These are phyloP conservation scores for Antrodiella citrinella DNA, from an alignment of 768 basidiomycete genomes.

Conservation along the genomic window DNA sequence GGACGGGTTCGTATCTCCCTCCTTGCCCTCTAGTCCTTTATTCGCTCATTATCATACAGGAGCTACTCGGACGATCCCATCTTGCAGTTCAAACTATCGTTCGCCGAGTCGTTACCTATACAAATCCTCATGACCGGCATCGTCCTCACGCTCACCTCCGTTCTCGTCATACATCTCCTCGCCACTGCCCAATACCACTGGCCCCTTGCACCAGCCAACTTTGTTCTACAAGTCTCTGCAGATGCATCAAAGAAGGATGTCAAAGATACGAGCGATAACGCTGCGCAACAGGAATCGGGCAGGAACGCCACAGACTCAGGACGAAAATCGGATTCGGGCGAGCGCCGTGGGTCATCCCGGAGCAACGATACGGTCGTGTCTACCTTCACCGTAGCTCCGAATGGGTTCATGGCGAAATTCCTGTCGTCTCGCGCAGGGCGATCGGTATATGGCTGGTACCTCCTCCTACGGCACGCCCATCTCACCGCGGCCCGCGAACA, in stretches of 20 bases:
- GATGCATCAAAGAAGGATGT: too few species aligned
- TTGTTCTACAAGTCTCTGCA: constrained; percentile 78
- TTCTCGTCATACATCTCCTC: constrained; percentile 85
- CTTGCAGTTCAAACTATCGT: constrained; percentile 66
- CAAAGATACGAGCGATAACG: too few species aligned
- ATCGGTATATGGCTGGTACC: constrained; percentile 46
- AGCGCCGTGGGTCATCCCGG: too few species aligned
- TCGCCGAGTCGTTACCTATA: constrained; percentile 82
- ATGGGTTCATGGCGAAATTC: constrained; percentile 2
- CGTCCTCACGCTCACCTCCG: constrained; percentile 72
- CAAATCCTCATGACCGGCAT: constrained; percentile 85
- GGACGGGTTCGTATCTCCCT: not conserved
- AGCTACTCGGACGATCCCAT: constrained; percentile 55
- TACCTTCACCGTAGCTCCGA: not conserved
- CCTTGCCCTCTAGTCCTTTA: too few species aligned
- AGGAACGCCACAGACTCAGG: too few species aligned
- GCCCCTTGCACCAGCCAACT: constrained; percentile 90
- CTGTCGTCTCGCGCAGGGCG: constrained; percentile 3
- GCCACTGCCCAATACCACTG: constrained; percentile 97
- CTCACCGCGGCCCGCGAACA: constrained; percentile 61
- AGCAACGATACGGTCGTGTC: not conserved
- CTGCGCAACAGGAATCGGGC: too few species aligned
- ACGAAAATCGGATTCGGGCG: too few species aligned
- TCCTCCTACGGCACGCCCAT: constrained; percentile 61
- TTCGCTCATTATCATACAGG: constrained; percentile 7